These are phyloP conservation scores for Euclidium syriacum DNA, from an alignment of 345 rosid species.

Conservation along the genomic window DNA sequence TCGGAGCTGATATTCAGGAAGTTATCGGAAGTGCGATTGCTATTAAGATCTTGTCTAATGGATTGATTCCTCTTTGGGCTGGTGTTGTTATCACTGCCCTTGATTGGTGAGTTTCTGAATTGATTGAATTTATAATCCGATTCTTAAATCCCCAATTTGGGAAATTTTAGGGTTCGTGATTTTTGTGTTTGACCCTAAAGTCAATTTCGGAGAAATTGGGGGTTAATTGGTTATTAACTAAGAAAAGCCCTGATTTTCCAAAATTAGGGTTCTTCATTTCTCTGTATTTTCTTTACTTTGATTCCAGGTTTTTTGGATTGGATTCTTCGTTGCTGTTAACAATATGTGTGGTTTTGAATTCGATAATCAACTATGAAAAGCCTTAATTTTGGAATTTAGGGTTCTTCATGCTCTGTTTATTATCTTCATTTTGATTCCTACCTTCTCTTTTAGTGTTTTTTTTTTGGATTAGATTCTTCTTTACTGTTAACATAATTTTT, in stretches of 20 bases:
- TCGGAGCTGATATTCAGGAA: constrained; percentile 93
- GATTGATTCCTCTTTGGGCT: constrained; percentile 79
- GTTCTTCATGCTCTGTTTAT: neutral
- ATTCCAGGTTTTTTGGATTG: no score
- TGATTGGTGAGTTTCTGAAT: constrained; percentile 70
- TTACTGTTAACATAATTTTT: neutral
- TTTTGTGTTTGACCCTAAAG: no score
- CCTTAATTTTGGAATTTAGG: neutral
- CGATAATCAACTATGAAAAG: neutral
- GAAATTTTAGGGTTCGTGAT: neutral
- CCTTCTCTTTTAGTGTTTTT: no score
- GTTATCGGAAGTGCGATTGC: constrained; percentile 98
- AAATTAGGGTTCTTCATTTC: neutral
- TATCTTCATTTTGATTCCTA: no score
- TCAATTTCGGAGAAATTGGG: no score
- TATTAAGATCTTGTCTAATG: constrained; percentile 78
- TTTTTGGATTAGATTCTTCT: no score
- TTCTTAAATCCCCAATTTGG: neutral
- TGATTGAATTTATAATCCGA: no score
- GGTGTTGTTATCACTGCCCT: constrained; percentile 83
- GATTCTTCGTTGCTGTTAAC: neutral
- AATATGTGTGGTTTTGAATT: no score
- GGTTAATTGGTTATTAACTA: no score
- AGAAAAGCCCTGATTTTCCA: neutral
- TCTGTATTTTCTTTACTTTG: neutral